Percentiles rank a stretch among this genome's conserved stretches.
Evolutionary conservation across 169 alveolate genomes (phyloP).

Genomic region (Pseudocohnilembus persalinus): DNA sequence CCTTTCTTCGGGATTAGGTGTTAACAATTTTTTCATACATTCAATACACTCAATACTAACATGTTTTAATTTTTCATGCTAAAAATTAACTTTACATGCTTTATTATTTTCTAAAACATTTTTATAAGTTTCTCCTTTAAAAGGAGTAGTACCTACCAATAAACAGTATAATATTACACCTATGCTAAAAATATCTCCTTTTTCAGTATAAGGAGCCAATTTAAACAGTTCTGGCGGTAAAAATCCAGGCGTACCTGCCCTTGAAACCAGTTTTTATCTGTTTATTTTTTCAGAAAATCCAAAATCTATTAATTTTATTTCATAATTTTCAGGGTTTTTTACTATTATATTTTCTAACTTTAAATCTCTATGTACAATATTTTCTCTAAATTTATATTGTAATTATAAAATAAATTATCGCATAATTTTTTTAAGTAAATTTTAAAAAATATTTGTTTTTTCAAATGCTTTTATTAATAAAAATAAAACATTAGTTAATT

Average conservation of each 20-base stretch:
- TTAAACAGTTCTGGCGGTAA: slow-evolving; percentile 38
- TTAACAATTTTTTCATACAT: neutral
- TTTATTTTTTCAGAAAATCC: slow-evolving; percentile 47
- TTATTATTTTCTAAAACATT: slow-evolving; percentile 49
- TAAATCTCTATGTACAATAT: slow-evolving; percentile 46
- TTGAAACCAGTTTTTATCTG: slow-evolving; percentile 6
- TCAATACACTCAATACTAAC: slow-evolving; percentile 12
- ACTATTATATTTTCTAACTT: slow-evolving; percentile 44
- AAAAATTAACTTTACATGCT: slow-evolving; percentile 36
- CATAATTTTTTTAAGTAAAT: neutral
- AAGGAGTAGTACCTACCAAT: slow-evolving; percentile 36
- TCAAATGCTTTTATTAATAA: neutral
- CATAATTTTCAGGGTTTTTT: neutral
- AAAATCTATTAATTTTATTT: slow-evolving; percentile 37
- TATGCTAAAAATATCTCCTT: slow-evolving; percentile 44
- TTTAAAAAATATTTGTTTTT: neutral
- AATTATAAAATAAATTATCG: neutral
- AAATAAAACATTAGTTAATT: neutral
- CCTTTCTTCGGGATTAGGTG: slow-evolving; percentile 1
- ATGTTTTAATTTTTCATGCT: neutral
- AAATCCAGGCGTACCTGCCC: slow-evolving; percentile 41
- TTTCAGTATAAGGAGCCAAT: slow-evolving; percentile 30
- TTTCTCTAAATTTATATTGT: slow-evolving; percentile 7
- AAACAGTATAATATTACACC: slow-evolving; percentile 40
- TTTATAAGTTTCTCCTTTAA: slow-evolving; percentile 45